Evolutionary conservation across 2,329 filamentous ascomycete species (phyloP).

Genomic region (Fusarium mundagurra): DNA sequence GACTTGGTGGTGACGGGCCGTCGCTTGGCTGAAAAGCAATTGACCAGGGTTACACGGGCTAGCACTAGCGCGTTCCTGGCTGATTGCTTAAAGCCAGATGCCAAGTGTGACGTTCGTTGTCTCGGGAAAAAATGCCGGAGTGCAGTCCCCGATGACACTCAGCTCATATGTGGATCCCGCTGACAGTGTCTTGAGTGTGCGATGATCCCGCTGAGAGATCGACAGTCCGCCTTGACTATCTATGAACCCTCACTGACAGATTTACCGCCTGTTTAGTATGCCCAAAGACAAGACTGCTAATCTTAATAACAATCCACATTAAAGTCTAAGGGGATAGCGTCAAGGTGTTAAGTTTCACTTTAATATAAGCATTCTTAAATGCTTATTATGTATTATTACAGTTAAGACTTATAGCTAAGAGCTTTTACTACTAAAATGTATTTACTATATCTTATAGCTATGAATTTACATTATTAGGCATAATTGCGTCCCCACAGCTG

Average conservation of each 20-base stretch:
- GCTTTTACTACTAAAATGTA: fast-evolving
- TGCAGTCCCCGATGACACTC: neutral
- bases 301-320: neutral
- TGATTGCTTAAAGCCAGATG: neutral
- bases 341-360: fast-evolving
- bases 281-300: neutral
- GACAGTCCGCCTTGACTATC: neutral
- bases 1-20: neutral
- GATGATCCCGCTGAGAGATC: neutral
- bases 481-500: no score
- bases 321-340: neutral
- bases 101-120: neutral
- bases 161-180: neutral
- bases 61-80: neutral
- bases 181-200: neutral
- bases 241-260: neutral
- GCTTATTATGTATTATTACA: neutral
- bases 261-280: neutral
- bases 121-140: no score
- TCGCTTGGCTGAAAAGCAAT: neutral
- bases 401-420: neutral
- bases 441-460: neutral
- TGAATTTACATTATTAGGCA: neutral
- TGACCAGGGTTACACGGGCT: neutral
- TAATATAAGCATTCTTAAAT: neutral